These are phyloP conservation scores for Lentinus tigrinus DNA, from an alignment of 768 basidiomycete species.

Conservation along the genomic window DNA sequence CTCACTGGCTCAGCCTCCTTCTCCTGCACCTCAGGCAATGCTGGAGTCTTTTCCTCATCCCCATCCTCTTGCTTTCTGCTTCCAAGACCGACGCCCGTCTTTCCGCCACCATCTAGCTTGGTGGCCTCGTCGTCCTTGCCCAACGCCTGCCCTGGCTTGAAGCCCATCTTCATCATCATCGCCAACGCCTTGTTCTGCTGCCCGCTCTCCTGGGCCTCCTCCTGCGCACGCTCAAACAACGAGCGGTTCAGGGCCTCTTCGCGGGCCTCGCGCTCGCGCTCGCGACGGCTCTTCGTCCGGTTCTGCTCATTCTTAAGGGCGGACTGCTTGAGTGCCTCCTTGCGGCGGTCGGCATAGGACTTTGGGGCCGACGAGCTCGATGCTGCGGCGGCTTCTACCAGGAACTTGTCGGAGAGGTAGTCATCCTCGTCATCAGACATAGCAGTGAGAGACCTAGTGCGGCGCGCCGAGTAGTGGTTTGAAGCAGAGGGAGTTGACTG, in stretches of 20 bases:
- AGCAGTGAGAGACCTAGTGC: not conserved
- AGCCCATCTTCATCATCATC: conserved; percentile 96
- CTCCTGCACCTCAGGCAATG: not conserved
- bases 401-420: conserved; percentile 88
- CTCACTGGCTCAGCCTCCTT: conserved; percentile 5
- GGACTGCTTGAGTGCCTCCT: conserved; percentile 57
- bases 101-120: not conserved
- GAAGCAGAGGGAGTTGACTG: not conserved
- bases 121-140: conserved; percentile 34
- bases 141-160: conserved; percentile 79
- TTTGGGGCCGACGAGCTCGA: conserved; percentile 41
- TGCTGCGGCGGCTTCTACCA: conserved; percentile 38
- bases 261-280: conserved; percentile 72
- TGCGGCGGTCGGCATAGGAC: conserved; percentile 72
- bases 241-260: conserved; percentile 78
- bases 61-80: not conserved
- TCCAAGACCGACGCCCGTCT: not conserved
- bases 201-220: conserved; percentile 47
- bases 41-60: not conserved
- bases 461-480: not conserved
- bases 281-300: conserved; percentile 58
- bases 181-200: conserved; percentile 73
- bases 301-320: conserved; percentile 68
- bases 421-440: conserved; percentile 83
- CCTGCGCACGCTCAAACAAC: conserved; percentile 75